Percentiles rank a stretch among this genome's conserved stretches.
These are phyloP conservation scores for Scedosporium boydii DNA, from an alignment of 2,329 filamentous ascomycete genomes.

Conservation along the genomic window DNA sequence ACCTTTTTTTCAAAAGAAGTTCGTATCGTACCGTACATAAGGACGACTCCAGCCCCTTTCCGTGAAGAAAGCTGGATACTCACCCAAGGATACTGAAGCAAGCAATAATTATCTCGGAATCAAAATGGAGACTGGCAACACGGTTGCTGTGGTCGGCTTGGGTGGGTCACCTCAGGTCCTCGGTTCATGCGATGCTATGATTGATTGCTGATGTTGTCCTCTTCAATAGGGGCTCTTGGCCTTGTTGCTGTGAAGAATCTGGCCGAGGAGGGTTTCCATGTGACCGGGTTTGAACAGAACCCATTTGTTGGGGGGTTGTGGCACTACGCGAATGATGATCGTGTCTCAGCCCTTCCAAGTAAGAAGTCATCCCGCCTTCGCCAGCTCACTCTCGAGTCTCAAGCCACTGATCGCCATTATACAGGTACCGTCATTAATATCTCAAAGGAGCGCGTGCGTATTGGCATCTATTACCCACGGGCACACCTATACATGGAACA, in stretches of 20 bases:
- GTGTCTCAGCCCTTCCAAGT: slow-evolving; percentile 26
- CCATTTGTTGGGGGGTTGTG: slow-evolving; percentile 31
- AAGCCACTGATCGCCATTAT: neutral
- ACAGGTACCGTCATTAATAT: slow-evolving; percentile 21
- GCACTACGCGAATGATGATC: slow-evolving; percentile 28
- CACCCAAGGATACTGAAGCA: no score
- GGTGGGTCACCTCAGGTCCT: no score
- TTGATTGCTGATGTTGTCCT: neutral
- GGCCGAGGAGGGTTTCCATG: slow-evolving; percentile 33
- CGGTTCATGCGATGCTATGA: no score
- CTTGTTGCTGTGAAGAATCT: slow-evolving; percentile 32
- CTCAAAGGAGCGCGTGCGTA: slow-evolving; percentile 19
- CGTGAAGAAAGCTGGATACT: no score
- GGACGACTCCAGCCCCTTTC: no score
- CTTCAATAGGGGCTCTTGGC: slow-evolving; percentile 22
- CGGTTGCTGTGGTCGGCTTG: no score
- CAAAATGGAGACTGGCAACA: no score
- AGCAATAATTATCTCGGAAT: no score
- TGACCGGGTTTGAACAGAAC: slow-evolving; percentile 31
- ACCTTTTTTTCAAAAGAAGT: no score
- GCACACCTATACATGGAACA: no score
- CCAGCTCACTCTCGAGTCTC: no score
- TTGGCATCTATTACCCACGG: neutral
- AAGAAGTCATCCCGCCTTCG: slow-evolving; percentile 9
- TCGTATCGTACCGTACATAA: no score